Evolutionary conservation across 495 filamentous ascomycete genomes (phyloP), one percentile per base, ranked within the genome.

Genomic region (Tuber indicum): DNA sequence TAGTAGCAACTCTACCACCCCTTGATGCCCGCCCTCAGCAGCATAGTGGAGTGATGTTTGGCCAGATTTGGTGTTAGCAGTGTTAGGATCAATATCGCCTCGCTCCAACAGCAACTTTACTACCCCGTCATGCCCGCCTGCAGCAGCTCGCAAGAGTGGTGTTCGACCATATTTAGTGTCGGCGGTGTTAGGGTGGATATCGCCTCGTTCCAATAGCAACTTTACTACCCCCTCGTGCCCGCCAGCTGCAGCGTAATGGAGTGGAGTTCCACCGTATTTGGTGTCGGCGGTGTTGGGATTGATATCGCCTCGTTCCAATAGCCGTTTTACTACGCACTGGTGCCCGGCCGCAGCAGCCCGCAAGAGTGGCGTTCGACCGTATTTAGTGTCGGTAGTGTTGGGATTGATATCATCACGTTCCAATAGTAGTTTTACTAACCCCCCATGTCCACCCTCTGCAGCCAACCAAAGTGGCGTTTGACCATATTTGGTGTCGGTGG

Each of bases 321-420:
- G 42, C 74, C 23, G 6, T 14, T 78, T 86, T 74, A 88, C 77
- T 16, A 73, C 83, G 46, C 83, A 75, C 74, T 87, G 81, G 10
- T n/a, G 19, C 23, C 85, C 86, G n/a, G 75, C 74, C 72, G 72
- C 76, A 26, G 85, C 84, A 32, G 86, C 86, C 77, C 72, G 84
- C 16, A 77, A 84, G 58, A 84, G 79, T 41, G 84, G 82, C 17
- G 84, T 81, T 66, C 75, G 77, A 21, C 79, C 77, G 71, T 75
- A 58, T 44, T 19, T 0, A 3, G 52, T n/a, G 42, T 83, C 76
- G 17, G 32, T 36, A 0, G 47, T n/a, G 21, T 52, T n/a, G 47
- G 7, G 47, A 42, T 77, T 43, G 46, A 75, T 72, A 32, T 75
- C 76, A 1, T 10, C 47, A 2, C 47, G 47, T 2, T 10, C 7